These are phyloP conservation scores for Cnidoscolus chayamansa DNA, from an alignment of 441 rosid species.

Conservation along the genomic window DNA sequence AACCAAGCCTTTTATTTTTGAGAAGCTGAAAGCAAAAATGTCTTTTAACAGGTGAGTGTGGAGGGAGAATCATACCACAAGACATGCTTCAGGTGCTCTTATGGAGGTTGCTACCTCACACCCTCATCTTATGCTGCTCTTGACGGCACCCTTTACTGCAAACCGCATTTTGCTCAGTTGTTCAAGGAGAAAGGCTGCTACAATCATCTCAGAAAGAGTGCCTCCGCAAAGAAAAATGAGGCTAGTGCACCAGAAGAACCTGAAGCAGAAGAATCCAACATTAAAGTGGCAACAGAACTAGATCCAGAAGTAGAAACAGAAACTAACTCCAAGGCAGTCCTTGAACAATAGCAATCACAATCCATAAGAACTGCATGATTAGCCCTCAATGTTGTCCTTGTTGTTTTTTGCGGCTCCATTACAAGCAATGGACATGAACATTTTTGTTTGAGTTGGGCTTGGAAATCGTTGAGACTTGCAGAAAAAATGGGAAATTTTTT, in stretches of 20 bases:
- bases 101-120: constrained; percentile 70
- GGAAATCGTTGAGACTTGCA: neutral
- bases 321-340: neutral
- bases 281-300: too few species aligned
- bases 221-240: constrained; percentile 13
- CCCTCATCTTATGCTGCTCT: constrained; percentile 87
- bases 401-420: neutral
- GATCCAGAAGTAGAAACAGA: neutral
- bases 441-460: neutral
- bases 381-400: neutral
- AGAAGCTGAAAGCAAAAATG: too few species aligned
- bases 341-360: constrained; percentile 11
- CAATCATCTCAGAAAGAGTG: constrained; percentile 53
- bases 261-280: constrained; percentile 13
- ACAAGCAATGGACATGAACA: neutral
- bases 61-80: constrained; percentile 85
- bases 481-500: neutral
- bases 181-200: constrained; percentile 83
- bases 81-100: constrained; percentile 81
- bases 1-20: too few species aligned
- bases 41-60: constrained; percentile 51
- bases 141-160: constrained; percentile 73
- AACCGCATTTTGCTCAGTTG: constrained; percentile 75
- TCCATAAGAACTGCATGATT: neutral
- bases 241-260: constrained; percentile 7